These are phyloP conservation scores for Schoenoplectus tabernaemontani DNA, from an alignment of 202 grass and related monocot species.

Conservation along the genomic window DNA sequence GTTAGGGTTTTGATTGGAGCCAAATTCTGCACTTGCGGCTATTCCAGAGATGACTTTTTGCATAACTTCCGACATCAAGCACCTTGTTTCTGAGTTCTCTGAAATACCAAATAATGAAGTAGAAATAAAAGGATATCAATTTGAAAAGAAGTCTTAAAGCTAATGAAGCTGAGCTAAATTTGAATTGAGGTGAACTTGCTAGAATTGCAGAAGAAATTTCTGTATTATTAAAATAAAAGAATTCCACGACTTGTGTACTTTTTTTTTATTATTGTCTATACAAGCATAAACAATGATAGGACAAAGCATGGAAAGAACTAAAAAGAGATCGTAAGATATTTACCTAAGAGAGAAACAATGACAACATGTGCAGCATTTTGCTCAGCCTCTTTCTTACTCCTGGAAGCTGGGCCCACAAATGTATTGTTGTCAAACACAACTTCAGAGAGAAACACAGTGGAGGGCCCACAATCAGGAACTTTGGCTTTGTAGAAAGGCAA, in stretches of 20 bases:
- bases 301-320: neutral
- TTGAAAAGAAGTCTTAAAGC: neutral
- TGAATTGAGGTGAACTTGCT: neutral
- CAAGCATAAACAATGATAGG: neutral
- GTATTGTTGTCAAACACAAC: neutral
- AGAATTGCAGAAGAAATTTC: neutral
- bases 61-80: constrained; percentile 1
- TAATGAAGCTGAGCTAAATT: neutral
- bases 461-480: neutral
- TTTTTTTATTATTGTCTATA: neutral
- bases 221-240: neutral
- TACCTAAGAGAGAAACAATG: constrained; percentile 14
- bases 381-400: constrained; percentile 22
- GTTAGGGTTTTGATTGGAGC: neutral
- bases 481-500: neutral
- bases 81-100: constrained; percentile 12
- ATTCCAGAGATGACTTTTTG: neutral
- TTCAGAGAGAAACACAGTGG: constrained; percentile 1
- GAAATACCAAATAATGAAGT: neutral
- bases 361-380: constrained; percentile 5
- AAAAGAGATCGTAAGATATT: neutral
- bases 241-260: neutral
- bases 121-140: neutral
- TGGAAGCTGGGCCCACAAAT: neutral
- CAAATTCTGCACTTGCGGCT: neutral